Evolutionary conservation across 1,284 basidiomycete genomes (phyloP).

Genomic region (Singerocomus rubriflavus): DNA sequence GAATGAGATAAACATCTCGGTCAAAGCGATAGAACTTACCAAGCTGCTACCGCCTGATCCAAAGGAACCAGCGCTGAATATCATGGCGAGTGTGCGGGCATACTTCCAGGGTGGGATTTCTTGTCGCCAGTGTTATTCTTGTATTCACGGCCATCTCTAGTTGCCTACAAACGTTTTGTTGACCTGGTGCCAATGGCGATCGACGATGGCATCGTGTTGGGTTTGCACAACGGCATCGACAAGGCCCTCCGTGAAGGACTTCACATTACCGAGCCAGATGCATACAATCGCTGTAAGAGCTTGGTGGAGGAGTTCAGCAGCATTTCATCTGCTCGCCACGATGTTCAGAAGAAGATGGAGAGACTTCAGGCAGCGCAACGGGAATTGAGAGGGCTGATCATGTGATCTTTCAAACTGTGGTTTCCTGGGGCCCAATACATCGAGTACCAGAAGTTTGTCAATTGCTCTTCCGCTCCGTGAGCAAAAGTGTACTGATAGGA

Average conservation of each 20-base stretch:
- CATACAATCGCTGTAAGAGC: background rate
- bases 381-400: conserved; percentile 38
- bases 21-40: no score
- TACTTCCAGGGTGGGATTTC: no score
- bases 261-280: conserved; percentile 35
- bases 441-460: no score
- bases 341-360: conserved; percentile 50
- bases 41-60: no score
- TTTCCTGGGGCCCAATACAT: no score
- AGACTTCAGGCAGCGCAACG: conserved; percentile 48
- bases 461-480: no score
- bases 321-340: conserved; percentile 46
- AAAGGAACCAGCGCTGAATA: no score
- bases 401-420: no score
- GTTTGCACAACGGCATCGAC: conserved; percentile 5
- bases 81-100: no score
- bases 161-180: conserved; percentile 65
- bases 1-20: no score
- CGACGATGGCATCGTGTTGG: conserved; percentile 57
- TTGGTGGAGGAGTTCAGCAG: conserved; percentile 13
- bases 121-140: background rate
- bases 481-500: no score
- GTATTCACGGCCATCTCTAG: conserved; percentile 32
- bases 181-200: conserved; percentile 64
- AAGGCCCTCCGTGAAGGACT: conserved; percentile 35